Evolutionary conservation across 805 yeast species (phyloP), one percentile per base, ranked within the genome.

Genomic region (Clavispora fructus): DNA sequence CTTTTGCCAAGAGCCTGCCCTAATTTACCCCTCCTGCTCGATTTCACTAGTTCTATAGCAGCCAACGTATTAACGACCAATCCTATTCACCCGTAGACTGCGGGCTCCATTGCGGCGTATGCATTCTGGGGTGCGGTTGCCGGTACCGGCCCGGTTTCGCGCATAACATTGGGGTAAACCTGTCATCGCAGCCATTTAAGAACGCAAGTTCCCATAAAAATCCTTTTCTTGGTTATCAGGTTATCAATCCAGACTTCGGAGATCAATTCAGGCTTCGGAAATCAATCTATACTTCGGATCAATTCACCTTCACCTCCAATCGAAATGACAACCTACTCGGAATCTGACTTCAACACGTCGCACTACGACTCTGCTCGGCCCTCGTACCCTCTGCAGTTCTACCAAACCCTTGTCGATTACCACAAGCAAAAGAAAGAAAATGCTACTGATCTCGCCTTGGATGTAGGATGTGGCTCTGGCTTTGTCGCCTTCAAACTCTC

Each of bases 391-490:
- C 56, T 54, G 4, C 52, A 59, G 5, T 73, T 85, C 44, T 83
- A 73, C 56, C 57, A 70, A 1, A 59, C 61, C 28, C 51, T 84
- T 23, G 39, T 62, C 7, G 46, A 52, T 1, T 81, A 73, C 56
- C 82, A 78, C 58, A 58, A 59, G 23, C 23, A 19, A 14, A 64
- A 62, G 5, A 60, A 54, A 2, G 53, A 52, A 8, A 47, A 51
- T n/a, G 50, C 56, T 5, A 46, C 50, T 1, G 43, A 59, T 1
- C 49, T 69, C n/a, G 77, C 81, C 2, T 59, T 87, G 11, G 96
- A 89, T 64, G 65, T 84, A 4, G 95, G 94, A 0, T 84, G 90
- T 62, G 95, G 95, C 0, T 78, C 94, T 0, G 95, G 95, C 0
- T 80, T 80, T 50, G 92, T 84, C 1, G 75, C 91, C 0, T 69